phyloP scores from a whole-genome alignment of 2,329 filamentous ascomycete genomes.

The Thyridium curvatum region DNA sequence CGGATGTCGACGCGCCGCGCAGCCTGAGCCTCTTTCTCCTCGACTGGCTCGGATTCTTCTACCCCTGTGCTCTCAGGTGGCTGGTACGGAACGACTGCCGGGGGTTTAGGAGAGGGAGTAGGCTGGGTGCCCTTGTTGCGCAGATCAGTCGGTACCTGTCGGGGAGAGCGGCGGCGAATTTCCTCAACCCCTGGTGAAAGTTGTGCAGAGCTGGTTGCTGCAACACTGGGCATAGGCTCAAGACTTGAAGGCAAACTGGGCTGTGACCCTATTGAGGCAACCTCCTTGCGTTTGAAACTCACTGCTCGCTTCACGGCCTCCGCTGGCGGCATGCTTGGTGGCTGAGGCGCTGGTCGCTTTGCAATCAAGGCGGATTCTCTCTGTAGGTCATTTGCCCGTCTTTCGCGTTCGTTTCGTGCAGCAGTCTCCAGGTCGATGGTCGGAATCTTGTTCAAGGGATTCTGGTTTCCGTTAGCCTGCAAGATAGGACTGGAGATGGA shows the following conservation, averaged over 20 bases:
- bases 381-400: constrained; percentile 25
- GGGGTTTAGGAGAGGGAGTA: too few species aligned
- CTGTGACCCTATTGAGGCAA: constrained; percentile 17
- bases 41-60: too few species aligned
- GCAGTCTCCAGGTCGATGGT: constrained; percentile 46
- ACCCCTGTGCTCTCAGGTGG: too few species aligned
- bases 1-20: constrained; percentile 15
- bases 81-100: too few species aligned
- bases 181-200: constrained; percentile 44
- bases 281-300: constrained; percentile 30
- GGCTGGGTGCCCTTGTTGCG: too few species aligned
- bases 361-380: constrained; percentile 23
- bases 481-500: constrained; percentile 45
- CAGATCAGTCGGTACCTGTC: constrained; percentile 21
- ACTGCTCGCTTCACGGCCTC: constrained; percentile 25
- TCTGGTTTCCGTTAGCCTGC: constrained; percentile 25
- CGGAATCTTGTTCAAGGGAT: constrained; percentile 36
- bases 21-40: too few species aligned
- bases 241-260: constrained; percentile 14
- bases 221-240: constrained; percentile 22
- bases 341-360: constrained; percentile 27
- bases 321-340: constrained; percentile 23
- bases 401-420: constrained; percentile 36
- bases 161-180: constrained; percentile 45
- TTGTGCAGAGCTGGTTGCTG: constrained; percentile 38